Percentiles rank a stretch among this genome's conserved stretches.
Conservation (phyloP, 2,329 filamentous ascomycete genomes). For the Hawksworthiomyces lignivorus region DNA sequence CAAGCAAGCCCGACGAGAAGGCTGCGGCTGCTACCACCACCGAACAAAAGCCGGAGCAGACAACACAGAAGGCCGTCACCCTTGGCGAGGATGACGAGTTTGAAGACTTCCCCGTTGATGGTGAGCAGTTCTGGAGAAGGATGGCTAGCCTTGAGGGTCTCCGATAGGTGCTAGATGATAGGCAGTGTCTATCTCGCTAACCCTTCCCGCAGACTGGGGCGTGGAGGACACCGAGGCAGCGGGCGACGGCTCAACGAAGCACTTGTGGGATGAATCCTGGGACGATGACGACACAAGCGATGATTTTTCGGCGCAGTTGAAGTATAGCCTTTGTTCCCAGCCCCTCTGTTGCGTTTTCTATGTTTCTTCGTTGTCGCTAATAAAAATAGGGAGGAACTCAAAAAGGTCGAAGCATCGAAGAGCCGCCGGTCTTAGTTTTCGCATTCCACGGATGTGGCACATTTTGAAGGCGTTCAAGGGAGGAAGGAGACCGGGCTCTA, state of each 20-base stretch:
- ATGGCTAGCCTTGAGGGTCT: too few relatives aligned
- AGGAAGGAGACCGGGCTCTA: too few relatives aligned
- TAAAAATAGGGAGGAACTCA: constrained; percentile 68
- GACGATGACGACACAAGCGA: constrained; percentile 96
- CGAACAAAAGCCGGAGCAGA: constrained; percentile 49
- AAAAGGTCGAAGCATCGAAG: constrained; percentile 80
- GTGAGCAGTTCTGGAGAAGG: constrained; percentile 43
- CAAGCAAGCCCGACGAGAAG: constrained; percentile 30
- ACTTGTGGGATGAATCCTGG: constrained; percentile 99
- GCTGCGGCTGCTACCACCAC: constrained; percentile 33
- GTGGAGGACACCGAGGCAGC: constrained; percentile 84
- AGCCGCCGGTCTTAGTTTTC: too few relatives aligned
- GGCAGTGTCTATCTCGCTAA: constrained; percentile 4
- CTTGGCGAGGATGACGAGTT: constrained; percentile 98
- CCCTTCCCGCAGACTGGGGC: constrained; percentile 84
- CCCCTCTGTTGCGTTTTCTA: neutral
- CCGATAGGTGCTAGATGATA: too few relatives aligned
- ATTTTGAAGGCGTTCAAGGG: too few relatives aligned
- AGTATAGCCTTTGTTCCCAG: constrained; percentile 50
- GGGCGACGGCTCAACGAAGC: constrained; percentile 52
- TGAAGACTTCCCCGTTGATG: constrained; percentile 95
- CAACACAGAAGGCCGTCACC: constrained; percentile 37
- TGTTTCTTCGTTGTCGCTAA: constrained; percentile 4
- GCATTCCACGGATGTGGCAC: too few relatives aligned
- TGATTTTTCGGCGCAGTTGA: constrained; percentile 91